These are phyloP conservation scores for Stagonosporopsis tanaceti DNA, from an alignment of 2,329 filamentous ascomycete species.

Conservation along the genomic window DNA sequence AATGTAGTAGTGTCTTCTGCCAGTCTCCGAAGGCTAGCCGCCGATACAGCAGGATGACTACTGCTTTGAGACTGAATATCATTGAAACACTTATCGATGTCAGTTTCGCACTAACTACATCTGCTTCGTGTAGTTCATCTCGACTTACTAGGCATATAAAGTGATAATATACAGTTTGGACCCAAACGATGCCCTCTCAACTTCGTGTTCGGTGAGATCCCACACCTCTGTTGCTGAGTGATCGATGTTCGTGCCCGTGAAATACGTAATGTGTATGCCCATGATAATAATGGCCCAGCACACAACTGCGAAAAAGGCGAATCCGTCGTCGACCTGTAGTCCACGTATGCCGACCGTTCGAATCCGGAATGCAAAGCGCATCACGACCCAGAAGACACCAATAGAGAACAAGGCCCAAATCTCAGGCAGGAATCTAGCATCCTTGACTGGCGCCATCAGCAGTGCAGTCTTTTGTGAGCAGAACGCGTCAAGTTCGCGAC, in stretches of 20 bases:
- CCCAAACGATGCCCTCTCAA: slow-evolving; percentile 8
- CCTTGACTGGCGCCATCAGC: slow-evolving; percentile 14
- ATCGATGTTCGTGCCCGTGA: slow-evolving; percentile 17
- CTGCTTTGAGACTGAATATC: slow-evolving; percentile 23
- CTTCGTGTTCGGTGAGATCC: slow-evolving; percentile 9
- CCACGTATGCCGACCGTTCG: slow-evolving; percentile 6
- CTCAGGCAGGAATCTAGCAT: slow-evolving; percentile 15
- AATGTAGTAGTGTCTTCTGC: slow-evolving; percentile 18
- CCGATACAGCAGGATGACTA: slow-evolving; percentile 18
- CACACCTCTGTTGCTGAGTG: slow-evolving; percentile 15
- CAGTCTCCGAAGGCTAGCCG: slow-evolving; percentile 16
- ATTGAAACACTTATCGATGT: slow-evolving; percentile 2
- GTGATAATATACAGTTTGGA: slow-evolving; percentile 21
- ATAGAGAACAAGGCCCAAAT: slow-evolving; percentile 16
- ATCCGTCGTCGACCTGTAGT: slow-evolving; percentile 14
- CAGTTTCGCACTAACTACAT: background rate
- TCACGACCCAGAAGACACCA: slow-evolving; percentile 5
- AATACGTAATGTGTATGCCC: slow-evolving; percentile 19
- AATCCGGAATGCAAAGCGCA: slow-evolving; percentile 12
- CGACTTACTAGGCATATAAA: slow-evolving; percentile 20
- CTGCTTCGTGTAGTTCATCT: background rate
- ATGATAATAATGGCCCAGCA: slow-evolving; percentile 18
- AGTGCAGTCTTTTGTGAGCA: background rate
- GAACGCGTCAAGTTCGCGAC: background rate
- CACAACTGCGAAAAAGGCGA: slow-evolving; percentile 13